A percentile compares a stretch with the other conserved stretches of the same genome.
Conservation (phyloP, 805 yeast species). For the Starmerella tilneyi region DNA sequence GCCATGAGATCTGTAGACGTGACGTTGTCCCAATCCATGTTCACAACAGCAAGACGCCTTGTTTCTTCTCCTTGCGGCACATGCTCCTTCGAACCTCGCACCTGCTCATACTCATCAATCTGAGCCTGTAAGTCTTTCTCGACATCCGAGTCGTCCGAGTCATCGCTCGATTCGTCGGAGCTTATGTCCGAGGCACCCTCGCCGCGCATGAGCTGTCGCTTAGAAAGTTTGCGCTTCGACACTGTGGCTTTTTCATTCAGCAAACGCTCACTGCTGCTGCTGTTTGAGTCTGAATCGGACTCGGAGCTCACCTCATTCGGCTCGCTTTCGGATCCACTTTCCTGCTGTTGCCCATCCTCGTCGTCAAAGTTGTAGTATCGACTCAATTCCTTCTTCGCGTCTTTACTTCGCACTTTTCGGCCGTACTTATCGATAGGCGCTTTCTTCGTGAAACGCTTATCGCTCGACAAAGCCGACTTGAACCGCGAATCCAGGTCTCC, state of each 20-base stretch:
- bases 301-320: conserved; percentile 15
- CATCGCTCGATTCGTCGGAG: conserved; percentile 10
- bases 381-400: conserved; percentile 44
- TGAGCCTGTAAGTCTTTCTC: conserved; percentile 20
- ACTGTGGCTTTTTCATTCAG: not conserved
- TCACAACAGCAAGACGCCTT: conserved; percentile 75
- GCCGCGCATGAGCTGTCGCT: conserved; percentile 25
- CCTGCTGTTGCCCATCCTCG: conserved; percentile 25
- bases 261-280: not conserved
- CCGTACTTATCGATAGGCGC: conserved; percentile 81
- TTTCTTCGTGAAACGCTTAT: conserved; percentile 46
- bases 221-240: conserved; percentile 7
- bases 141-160: conserved; percentile 7
- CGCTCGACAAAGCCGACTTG: conserved; percentile 49
- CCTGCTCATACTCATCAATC: conserved; percentile 33
- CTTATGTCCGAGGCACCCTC: conserved; percentile 13
- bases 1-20: conserved; percentile 80
- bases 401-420: conserved; percentile 47
- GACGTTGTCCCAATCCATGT: conserved; percentile 96
- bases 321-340: conserved; percentile 9
- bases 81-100: conserved; percentile 29
- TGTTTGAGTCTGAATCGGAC: conserved; percentile 22
- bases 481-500: conserved; percentile 81
- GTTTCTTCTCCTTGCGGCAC: conserved; percentile 88
- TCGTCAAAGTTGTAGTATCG: conserved; percentile 52